phyloP scores from a whole-genome alignment of 2,329 filamentous ascomycete species.

The Plenodomus lindquistii region DNA sequence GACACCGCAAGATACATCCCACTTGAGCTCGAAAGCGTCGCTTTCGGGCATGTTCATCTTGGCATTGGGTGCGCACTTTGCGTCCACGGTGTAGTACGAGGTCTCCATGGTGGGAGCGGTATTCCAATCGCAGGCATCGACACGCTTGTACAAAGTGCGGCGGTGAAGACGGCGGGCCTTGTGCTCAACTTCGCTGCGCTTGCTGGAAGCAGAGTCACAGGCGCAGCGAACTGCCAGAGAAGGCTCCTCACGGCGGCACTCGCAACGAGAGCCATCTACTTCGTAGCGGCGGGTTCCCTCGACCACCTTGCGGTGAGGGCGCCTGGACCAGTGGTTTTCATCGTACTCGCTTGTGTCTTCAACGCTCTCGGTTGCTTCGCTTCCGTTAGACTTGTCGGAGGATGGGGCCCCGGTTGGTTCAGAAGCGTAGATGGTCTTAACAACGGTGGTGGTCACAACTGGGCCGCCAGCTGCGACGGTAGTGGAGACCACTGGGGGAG shows the following conservation, averaged over 20 bases:
- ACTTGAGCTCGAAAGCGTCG: constrained; percentile 47
- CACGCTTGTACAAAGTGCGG: constrained; percentile 34
- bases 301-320: constrained; percentile 16
- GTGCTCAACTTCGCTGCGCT: constrained; percentile 25
- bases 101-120: constrained; percentile 49
- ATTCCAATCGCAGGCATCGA: constrained; percentile 41
- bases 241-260: constrained; percentile 24
- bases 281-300: constrained; percentile 21
- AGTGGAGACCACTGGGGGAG: constrained; percentile 3
- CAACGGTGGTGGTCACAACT: constrained; percentile 10
- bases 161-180: constrained; percentile 38
- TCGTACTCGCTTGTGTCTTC: constrained; percentile 5
- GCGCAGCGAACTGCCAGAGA: constrained; percentile 26
- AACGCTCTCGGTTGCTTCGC: constrained; percentile 4
- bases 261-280: constrained; percentile 37
- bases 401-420: constrained; percentile 3
- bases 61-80: constrained; percentile 41
- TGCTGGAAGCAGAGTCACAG: constrained; percentile 24
- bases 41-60: constrained; percentile 26
- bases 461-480: not conserved
- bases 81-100: constrained; percentile 45
- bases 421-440: constrained; percentile 5
- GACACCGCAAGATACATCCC: constrained; percentile 43
- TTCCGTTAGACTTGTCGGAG: constrained; percentile 9
- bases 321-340: constrained; percentile 2